Conservation (phyloP, 1,284 basidiomycete genomes). For the Apiotrichum sp. region DNA sequence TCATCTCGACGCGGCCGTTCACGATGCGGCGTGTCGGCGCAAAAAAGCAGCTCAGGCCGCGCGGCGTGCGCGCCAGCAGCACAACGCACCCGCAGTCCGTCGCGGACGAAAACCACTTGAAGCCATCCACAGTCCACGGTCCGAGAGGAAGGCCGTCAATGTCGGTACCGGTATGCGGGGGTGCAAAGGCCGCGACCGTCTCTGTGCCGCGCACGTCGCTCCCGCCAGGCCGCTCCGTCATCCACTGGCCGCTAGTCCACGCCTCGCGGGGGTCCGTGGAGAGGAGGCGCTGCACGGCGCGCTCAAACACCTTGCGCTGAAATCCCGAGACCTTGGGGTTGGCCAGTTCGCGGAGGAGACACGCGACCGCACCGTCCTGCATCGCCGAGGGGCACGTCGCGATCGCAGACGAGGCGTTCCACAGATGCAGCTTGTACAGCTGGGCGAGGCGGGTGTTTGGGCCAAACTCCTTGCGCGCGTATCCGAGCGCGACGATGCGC, state of each 20-base stretch:
- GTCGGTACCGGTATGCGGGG: constrained; percentile 1
- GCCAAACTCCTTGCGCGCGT: constrained; percentile 1
- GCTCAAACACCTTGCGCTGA: constrained; percentile 1
- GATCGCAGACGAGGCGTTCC: constrained; percentile 3
- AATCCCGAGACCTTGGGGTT: not conserved
- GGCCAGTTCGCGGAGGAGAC: constrained; percentile 4
- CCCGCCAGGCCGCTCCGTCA: constrained; percentile 74
- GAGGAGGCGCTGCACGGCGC: constrained; percentile 9
- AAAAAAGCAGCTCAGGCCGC: constrained; percentile 65
- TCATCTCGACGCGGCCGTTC: constrained; percentile 45
- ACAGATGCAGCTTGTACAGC: constrained; percentile 7
- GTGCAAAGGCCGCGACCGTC: constrained; percentile 46
- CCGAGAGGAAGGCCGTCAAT: constrained; percentile 13
- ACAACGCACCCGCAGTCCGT: constrained; percentile 52
- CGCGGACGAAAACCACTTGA: constrained; percentile 80
- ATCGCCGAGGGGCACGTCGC: constrained; percentile 10
- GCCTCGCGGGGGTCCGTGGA: constrained; percentile 53
- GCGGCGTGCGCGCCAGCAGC: constrained; percentile 9
- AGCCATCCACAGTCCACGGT: constrained; percentile 53
- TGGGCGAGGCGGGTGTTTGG: constrained; percentile 9
- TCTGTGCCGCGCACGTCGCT: constrained; percentile 71
- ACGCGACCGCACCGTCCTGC: constrained; percentile 15
- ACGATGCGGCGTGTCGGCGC: constrained; percentile 52
- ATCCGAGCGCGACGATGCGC: constrained; percentile 10
- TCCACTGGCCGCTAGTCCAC: constrained; percentile 75